phyloP scores from a whole-genome alignment of 78 protist genomes.

The Dictyostelium firmibasis region DNA sequence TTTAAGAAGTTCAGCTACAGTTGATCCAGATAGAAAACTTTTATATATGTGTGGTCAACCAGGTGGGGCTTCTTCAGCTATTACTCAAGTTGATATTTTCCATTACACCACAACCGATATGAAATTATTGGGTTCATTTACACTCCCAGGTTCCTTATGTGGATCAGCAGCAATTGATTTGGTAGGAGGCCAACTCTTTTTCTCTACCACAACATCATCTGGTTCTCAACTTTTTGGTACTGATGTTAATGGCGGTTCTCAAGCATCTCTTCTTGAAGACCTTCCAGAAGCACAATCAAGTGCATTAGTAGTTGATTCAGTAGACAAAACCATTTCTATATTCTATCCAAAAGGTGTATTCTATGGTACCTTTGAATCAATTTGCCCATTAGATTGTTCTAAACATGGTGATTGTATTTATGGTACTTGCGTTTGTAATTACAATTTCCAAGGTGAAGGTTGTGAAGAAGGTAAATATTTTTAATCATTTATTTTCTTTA shows the following conservation, averaged over 20 bases:
- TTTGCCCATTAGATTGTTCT: conserved; percentile 28
- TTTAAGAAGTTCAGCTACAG: background rate
- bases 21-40: background rate
- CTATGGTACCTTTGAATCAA: background rate
- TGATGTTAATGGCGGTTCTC: background rate
- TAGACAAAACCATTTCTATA: background rate
- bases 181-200: conserved; percentile 32
- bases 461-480: conserved; percentile 6
- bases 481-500: background rate
- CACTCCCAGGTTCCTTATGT: background rate
- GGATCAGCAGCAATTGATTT: background rate
- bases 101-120: background rate
- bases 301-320: background rate
- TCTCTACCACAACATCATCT: background rate
- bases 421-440: conserved; percentile 29
- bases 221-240: background rate
- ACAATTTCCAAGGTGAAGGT: background rate
- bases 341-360: background rate
- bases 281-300: background rate
- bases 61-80: background rate
- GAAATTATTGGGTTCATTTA: background rate
- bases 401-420: conserved; percentile 14
- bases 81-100: background rate
- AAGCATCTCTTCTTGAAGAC: too few species aligned
- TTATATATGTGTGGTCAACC: background rate